phyloP scores from a whole-genome alignment of 2,329 filamentous ascomycete species.

The Harringtonia lauricola region DNA sequence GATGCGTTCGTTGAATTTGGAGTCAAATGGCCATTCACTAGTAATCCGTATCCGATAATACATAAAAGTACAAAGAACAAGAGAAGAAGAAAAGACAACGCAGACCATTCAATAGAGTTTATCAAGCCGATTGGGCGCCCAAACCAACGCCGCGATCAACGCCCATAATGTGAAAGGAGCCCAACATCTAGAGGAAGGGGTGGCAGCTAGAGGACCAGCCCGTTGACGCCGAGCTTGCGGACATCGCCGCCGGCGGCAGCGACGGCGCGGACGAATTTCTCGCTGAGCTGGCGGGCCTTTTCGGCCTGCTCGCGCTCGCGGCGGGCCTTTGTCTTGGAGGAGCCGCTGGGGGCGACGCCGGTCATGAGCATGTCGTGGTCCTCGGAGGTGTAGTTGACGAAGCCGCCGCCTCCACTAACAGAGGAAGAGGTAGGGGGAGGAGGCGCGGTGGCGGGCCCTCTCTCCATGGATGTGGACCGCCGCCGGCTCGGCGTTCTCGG shows the following conservation, averaged over 20 bases:
- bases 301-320: constrained; percentile 81
- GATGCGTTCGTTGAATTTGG: no score
- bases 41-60: no score
- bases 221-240: constrained; percentile 21
- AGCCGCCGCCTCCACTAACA: constrained; percentile 31
- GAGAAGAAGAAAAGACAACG: neutral
- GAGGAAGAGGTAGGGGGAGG: neutral
- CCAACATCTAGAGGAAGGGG: neutral
- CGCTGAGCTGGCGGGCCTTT: constrained; percentile 55
- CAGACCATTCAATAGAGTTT: neutral
- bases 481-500: neutral
- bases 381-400: constrained; percentile 82
- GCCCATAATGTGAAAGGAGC: no score
- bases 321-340: constrained; percentile 87
- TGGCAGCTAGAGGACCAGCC: no score
- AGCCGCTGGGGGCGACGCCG: constrained; percentile 84
- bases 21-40: no score
- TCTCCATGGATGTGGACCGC: constrained; percentile 1
- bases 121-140: neutral
- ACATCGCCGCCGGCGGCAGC: constrained; percentile 61
- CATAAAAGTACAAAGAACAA: neutral
- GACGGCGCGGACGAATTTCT: constrained; percentile 58
- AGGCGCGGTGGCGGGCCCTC: no score
- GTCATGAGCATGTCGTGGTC: constrained; percentile 73
- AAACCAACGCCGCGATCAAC: no score